These are phyloP conservation scores for Chytriomyces confervae DNA, from an alignment of 192 early-diverging fungal species.

Conservation along the genomic window DNA sequence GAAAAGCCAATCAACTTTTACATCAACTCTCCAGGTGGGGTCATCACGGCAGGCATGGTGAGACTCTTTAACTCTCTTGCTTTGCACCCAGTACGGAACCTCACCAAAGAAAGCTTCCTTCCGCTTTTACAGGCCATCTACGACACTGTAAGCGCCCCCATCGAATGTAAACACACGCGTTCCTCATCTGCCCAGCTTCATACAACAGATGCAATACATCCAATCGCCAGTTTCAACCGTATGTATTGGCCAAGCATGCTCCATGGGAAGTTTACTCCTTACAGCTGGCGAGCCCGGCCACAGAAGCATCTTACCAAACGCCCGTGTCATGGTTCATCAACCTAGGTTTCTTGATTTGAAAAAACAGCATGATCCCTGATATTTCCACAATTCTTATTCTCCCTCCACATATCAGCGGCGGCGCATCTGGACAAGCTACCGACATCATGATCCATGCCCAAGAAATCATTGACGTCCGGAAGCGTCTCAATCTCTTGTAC, in stretches of 20 bases:
- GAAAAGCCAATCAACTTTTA: constrained; percentile 94
- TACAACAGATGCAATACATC: constrained; percentile 73
- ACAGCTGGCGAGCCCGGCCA: constrained; percentile 89
- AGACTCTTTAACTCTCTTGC: neutral
- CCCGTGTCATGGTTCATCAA: constrained; percentile 97
- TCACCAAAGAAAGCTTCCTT: neutral
- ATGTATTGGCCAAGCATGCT: constrained; percentile 97
- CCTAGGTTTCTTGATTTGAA: constrained; percentile 53
- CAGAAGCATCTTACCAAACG: constrained; percentile 85
- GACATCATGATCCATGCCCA: constrained; percentile 98
- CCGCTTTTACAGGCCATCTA: constrained; percentile 46
- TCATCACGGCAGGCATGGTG: constrained; percentile 90
- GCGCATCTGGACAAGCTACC: constrained; percentile 90
- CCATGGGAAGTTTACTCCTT: constrained; percentile 95
- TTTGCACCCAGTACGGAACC: neutral
- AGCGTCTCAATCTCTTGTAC: constrained; percentile 85
- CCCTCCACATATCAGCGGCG: constrained; percentile 65
- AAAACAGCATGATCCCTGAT: too few species aligned
- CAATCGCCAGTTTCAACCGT: constrained; percentile 90
- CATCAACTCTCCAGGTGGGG: constrained; percentile 97
- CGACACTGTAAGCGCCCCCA: constrained; percentile 41
- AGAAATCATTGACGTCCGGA: constrained; percentile 88
- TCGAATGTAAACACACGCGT: constrained; percentile 1
- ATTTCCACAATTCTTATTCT: neutral
- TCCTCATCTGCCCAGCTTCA: neutral